phyloP scores from a whole-genome alignment of 1,139 yeast genomes.

The Pichia terricola region DNA sequence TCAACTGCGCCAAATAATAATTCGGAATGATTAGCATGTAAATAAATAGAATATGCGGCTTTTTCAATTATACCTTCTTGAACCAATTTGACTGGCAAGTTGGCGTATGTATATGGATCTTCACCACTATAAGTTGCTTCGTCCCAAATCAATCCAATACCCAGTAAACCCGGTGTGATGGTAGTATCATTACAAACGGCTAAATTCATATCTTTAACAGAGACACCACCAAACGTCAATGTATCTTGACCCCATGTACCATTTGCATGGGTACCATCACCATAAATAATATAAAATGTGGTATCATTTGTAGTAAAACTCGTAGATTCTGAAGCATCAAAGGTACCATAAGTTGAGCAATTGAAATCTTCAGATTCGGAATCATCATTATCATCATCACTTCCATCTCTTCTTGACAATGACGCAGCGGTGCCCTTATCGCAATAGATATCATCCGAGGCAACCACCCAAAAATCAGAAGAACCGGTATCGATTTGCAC shows the following conservation, averaged over 20 bases:
- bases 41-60: slow-evolving; percentile 44
- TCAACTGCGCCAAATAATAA: slow-evolving; percentile 54
- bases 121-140: slow-evolving; percentile 31
- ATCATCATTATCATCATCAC: background rate
- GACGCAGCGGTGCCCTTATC: background rate
- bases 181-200: slow-evolving; percentile 49
- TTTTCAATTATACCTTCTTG: slow-evolving; percentile 41
- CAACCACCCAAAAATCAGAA: slow-evolving; percentile 12
- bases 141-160: slow-evolving; percentile 47
- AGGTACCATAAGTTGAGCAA: slow-evolving; percentile 38
- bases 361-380: slow-evolving; percentile 1
- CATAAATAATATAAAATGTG: slow-evolving; percentile 35
- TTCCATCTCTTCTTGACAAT: slow-evolving; percentile 4
- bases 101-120: slow-evolving; percentile 32
- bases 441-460: slow-evolving; percentile 10
- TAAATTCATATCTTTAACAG: slow-evolving; percentile 29
- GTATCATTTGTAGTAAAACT: slow-evolving; percentile 33
- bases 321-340: slow-evolving; percentile 36
- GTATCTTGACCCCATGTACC: slow-evolving; percentile 29
- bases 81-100: slow-evolving; percentile 49
- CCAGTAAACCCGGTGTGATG: slow-evolving; percentile 48
- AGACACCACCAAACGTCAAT: slow-evolving; percentile 30
- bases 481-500: slow-evolving; percentile 11
- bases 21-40: slow-evolving; percentile 37
- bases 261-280: slow-evolving; percentile 34